Conservation (phyloP, 148 eudicot species). For the Tetragonia tetragonoides region DNA sequence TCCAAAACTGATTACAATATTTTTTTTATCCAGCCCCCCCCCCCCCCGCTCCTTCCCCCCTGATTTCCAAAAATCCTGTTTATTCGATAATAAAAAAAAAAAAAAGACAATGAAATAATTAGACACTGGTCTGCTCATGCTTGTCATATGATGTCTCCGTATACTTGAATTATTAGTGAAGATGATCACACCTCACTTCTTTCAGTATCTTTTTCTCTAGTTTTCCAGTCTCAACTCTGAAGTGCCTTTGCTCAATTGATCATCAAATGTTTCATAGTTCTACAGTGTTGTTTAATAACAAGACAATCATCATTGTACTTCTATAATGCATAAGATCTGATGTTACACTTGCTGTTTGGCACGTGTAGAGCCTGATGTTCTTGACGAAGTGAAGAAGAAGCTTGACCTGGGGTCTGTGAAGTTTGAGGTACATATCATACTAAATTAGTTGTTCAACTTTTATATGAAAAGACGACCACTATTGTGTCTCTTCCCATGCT, state of each 20-base stretch:
- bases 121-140: too few species aligned
- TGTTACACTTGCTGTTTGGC: constrained; percentile 14
- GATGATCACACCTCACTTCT: too few species aligned
- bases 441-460: neutral
- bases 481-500: neutral
- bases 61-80: too few species aligned
- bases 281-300: neutral
- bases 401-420: constrained; percentile 84
- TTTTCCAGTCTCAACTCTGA: neutral
- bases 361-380: constrained; percentile 89
- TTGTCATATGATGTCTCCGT: too few species aligned
- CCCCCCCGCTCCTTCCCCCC: too few species aligned
- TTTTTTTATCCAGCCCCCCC: too few species aligned
- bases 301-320: neutral
- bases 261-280: neutral
- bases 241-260: neutral
- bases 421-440: constrained; percentile 61
- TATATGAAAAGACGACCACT: neutral
- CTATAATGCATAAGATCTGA: neutral
- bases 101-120: too few species aligned
- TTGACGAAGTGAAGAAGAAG: constrained; percentile 91
- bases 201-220: neutral
- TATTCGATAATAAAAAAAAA: too few species aligned
- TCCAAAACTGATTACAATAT: too few species aligned
- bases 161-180: too few species aligned